Evolutionary conservation across 192 early-diverging fungal genomes (phyloP), one percentile per base, ranked within the genome.

Genomic region (Coemansia sp.): DNA sequence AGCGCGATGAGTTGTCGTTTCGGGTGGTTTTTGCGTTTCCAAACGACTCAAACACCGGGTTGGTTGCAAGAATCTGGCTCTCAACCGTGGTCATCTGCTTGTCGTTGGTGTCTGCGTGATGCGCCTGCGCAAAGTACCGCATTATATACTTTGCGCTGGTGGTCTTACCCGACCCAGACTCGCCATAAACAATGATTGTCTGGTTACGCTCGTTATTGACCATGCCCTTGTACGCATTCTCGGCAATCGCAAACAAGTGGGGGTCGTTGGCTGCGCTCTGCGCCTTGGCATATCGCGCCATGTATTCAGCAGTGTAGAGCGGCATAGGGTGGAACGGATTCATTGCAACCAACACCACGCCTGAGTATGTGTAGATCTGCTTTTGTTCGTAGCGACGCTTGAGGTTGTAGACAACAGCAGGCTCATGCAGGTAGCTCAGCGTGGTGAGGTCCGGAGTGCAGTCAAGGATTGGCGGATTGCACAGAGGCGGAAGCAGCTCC

Each of bases 201-300:
- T 99, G 97, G 87, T 99, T 98, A 70, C 88, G 88, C 67, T 90
- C 81, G 63, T 96, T 91, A 38, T 92, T 86, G 65, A 96, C 92
- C 93, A 99, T 95, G 71, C 89, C 91, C 16, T 92, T 87, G 85
- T 98, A 98, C 3, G 97, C 94, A 79, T 96, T 93, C 86, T 98
- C 96, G 2, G 97, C 95, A 71, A 99, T 95, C 5, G 97, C 96
- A 86, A 98, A 99, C 86, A 99, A 86, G 74, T 99, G 97, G n/a
- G 97, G 97, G 63, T 93, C 93, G 25, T 8, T 95, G 83, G 70
- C n/a, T 7, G 51, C 42, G 13, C 11, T 95, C 17, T 61, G 87
- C 61, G 95, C 92, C 25, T 91, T 93, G 16, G 94, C 92, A 63
- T 99, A 97, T 17, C 89, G 88, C 19, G 91, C 87, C 66, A 98